Evolutionary conservation across 2,329 filamentous ascomycete species (phyloP).

Genomic region (Sarocladiaceae sp.): DNA sequence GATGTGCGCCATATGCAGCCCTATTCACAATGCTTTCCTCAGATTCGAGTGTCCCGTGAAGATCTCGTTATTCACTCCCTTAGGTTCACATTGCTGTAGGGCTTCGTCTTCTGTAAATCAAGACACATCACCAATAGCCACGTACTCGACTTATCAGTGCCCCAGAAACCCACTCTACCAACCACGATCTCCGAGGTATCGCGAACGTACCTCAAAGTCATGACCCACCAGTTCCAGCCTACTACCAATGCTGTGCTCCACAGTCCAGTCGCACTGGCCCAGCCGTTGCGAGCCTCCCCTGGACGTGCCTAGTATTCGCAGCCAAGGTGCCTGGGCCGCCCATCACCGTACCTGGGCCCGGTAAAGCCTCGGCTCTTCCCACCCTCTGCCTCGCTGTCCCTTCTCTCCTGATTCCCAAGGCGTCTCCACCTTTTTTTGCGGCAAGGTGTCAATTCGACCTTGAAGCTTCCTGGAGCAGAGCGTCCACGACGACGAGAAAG

Average conservation of each 20-base stretch:
- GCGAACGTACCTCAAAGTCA: not conserved
- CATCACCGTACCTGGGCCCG: not conserved
- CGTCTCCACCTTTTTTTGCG: constrained; percentile 10
- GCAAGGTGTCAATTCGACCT: constrained; percentile 16
- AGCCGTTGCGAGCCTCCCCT: not conserved
- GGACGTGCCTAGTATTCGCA: not conserved
- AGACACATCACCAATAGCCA: too few relatives aligned
- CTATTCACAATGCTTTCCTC: too few relatives aligned
- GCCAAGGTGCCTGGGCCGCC: too few relatives aligned
- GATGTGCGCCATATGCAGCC: too few relatives aligned
- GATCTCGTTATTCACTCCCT: too few relatives aligned
- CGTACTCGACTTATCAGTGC: not conserved
- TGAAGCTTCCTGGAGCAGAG: constrained; percentile 7
- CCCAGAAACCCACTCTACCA: not conserved
- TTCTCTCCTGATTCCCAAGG: constrained; percentile 2
- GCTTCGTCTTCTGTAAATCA: too few relatives aligned
- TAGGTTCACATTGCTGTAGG: too few relatives aligned
- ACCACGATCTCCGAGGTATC: constrained; percentile 2
- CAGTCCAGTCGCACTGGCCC: not conserved
- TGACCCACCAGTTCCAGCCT: constrained; percentile 6
- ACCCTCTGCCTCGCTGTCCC: not conserved
- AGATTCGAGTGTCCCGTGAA: too few relatives aligned
- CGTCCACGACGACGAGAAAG: constrained; percentile 10
- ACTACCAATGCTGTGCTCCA: too few relatives aligned
- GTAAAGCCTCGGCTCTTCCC: constrained; percentile 5